A percentile compares a stretch with the other conserved stretches of the same genome.
phyloP scores from a whole-genome alignment of 345 rosid genomes.

The Eucalyptus melliodora region DNA sequence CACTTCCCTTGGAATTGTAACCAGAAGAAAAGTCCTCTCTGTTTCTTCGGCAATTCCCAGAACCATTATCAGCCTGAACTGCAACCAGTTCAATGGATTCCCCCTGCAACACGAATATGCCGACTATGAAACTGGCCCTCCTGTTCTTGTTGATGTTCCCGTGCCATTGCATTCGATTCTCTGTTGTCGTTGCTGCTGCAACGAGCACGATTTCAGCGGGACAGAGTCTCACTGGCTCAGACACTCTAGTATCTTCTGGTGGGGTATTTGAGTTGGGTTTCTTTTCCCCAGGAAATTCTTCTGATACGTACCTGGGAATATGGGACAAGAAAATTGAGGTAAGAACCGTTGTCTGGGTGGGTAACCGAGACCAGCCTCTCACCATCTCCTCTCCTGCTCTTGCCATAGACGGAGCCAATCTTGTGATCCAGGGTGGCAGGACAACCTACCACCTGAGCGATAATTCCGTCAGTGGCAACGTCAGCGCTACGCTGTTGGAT shows the following conservation, averaged over 20 bases:
- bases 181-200: neutral
- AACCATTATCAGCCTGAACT: neutral
- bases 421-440: too few species aligned
- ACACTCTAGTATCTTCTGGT: conserved; percentile 11
- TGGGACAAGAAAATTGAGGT: conserved; percentile 18
- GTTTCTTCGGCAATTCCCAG: neutral
- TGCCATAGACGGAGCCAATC: neutral
- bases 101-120: neutral
- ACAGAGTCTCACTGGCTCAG: neutral
- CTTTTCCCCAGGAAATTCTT: conserved; percentile 13
- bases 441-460: neutral
- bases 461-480: neutral
- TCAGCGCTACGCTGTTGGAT: conserved; percentile 10
- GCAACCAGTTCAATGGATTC: neutral
- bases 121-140: neutral
- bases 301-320: conserved; percentile 18
- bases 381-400: conserved; percentile 4
- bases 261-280: conserved; percentile 23
- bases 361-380: conserved; percentile 17
- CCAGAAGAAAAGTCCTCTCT: neutral
- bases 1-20: neutral
- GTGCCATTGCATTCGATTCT: neutral
- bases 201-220: neutral
- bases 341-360: conserved; percentile 27
- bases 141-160: neutral